Conservation (phyloP, 495 filamentous ascomycete species). For the Parmelia sp. region DNA sequence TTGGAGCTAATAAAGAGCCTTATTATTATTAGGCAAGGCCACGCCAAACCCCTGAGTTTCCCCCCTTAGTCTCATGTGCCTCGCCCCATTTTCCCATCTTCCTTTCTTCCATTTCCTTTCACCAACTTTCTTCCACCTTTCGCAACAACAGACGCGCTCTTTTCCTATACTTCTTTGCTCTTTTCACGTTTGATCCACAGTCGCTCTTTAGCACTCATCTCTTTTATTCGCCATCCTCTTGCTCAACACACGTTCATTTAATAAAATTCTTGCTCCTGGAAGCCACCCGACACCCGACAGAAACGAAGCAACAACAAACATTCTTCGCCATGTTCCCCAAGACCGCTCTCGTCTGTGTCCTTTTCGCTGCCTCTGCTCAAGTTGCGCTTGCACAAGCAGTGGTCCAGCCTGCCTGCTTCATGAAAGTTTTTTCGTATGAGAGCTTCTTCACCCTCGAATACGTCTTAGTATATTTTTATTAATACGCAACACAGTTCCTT, state of each 20-base stretch:
- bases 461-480: conserved; percentile 11
- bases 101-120: conserved; percentile 2
- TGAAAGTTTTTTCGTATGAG: conserved; percentile 37
- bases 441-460: neutral
- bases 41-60: conserved; percentile 7
- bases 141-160: neutral
- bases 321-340: conserved; percentile 33
- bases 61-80: conserved; percentile 20
- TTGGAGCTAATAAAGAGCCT: neutral
- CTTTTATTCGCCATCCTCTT: conserved; percentile 1
- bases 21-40: conserved; percentile 2
- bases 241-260: conserved; percentile 18
- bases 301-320: conserved; percentile 18
- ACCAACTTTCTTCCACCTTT: conserved; percentile 10
- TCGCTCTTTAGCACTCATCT: conserved; percentile 25
- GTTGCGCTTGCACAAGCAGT: conserved; percentile 28
- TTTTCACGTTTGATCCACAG: conserved; percentile 20
- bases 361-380: conserved; percentile 31
- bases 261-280: conserved; percentile 1
- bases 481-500: conserved; percentile 30
- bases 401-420: conserved; percentile 35
- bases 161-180: conserved; percentile 1
- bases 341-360: conserved; percentile 28
- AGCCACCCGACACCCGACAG: neutral
- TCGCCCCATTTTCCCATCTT: conserved; percentile 15